These are phyloP conservation scores for Ganoderma boninense DNA, from an alignment of 1,284 basidiomycete species.

Conservation along the genomic window DNA sequence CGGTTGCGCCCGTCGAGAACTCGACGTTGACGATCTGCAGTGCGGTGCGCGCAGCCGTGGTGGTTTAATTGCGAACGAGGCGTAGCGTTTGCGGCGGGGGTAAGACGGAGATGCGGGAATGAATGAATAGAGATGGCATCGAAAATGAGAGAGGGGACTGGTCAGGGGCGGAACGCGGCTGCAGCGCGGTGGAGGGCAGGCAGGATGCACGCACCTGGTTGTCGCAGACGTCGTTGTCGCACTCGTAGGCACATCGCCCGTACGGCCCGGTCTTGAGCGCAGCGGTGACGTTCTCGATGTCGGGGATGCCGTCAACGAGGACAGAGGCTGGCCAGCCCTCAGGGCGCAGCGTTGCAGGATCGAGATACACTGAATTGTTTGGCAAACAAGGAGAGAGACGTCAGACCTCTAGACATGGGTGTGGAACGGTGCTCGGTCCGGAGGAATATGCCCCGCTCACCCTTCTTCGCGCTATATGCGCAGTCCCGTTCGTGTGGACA, in stretches of 20 bases:
- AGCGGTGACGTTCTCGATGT: slow-evolving; percentile 76
- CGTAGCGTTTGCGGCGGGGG: background rate
- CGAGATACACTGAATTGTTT: slow-evolving; percentile 69
- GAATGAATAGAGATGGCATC: background rate
- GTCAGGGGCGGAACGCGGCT: background rate
- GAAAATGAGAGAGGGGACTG: background rate
- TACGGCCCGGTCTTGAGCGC: slow-evolving; percentile 63
- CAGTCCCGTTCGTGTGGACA: slow-evolving; percentile 78
- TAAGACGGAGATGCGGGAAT: background rate
- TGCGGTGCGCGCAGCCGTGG: background rate
- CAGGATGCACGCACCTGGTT: slow-evolving; percentile 34
- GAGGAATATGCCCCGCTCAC: slow-evolving; percentile 47
- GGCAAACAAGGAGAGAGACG: background rate
- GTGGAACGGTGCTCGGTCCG: slow-evolving; percentile 9
- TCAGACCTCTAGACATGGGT: background rate
- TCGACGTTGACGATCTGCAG: slow-evolving; percentile 80
- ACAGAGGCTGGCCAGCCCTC: slow-evolving; percentile 70
- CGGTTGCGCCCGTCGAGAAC: slow-evolving; percentile 79
- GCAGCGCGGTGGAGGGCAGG: background rate
- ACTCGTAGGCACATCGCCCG: slow-evolving; percentile 85
- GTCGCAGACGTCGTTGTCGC: slow-evolving; percentile 65
- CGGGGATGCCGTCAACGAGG: slow-evolving; percentile 79
- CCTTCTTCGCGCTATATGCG: slow-evolving; percentile 86
- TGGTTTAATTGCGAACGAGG: background rate
- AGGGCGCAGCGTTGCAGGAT: slow-evolving; percentile 64